phyloP scores from a whole-genome alignment of 2,329 filamentous ascomycete species.

The Fusarium verrucosum region DNA sequence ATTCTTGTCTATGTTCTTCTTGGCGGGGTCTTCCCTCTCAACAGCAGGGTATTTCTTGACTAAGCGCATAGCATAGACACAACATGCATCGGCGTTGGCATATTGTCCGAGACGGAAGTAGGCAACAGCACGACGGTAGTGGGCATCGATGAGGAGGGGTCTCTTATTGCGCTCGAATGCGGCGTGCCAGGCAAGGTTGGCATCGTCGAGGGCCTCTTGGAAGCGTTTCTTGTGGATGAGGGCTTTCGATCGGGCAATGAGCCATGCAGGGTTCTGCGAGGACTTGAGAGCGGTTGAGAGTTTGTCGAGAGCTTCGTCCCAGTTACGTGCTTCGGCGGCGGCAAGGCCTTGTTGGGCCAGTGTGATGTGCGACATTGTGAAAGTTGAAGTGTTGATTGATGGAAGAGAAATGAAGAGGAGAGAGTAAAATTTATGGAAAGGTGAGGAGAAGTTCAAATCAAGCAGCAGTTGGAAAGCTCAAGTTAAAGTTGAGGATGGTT shows the following conservation, averaged over 20 bases:
- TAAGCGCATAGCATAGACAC: slow-evolving; percentile 64
- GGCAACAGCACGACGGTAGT: slow-evolving; percentile 80
- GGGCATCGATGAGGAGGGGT: slow-evolving; percentile 80
- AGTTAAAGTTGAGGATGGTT: slow-evolving; percentile 25
- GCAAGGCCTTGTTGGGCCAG: slow-evolving; percentile 70
- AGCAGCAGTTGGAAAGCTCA: not conserved
- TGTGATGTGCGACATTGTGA: slow-evolving; percentile 62
- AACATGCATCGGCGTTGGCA: slow-evolving; percentile 78
- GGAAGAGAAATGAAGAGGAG: not conserved
- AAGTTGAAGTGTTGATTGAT: not conserved
- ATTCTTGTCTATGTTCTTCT: slow-evolving; percentile 51
- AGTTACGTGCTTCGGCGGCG: slow-evolving; percentile 71
- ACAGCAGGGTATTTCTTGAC: slow-evolving; percentile 47
- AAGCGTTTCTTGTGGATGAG: slow-evolving; percentile 72
- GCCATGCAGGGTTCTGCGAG: slow-evolving; percentile 77
- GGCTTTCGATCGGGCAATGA: slow-evolving; percentile 82
- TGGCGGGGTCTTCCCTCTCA: slow-evolving; percentile 47
- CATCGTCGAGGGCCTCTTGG: slow-evolving; percentile 73
- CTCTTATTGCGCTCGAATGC: slow-evolving; percentile 75
- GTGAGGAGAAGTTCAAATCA: not conserved
- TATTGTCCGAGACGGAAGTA: slow-evolving; percentile 75
- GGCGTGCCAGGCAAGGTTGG: slow-evolving; percentile 70
- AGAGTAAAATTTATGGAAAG: not conserved
- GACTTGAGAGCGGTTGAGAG: slow-evolving; percentile 73
- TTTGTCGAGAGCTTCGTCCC: slow-evolving; percentile 71